Percentiles rank a stretch among this genome's conserved stretches.
Evolutionary conservation across 345 rosid species (phyloP).

Genomic region (Moringa oleifera): DNA sequence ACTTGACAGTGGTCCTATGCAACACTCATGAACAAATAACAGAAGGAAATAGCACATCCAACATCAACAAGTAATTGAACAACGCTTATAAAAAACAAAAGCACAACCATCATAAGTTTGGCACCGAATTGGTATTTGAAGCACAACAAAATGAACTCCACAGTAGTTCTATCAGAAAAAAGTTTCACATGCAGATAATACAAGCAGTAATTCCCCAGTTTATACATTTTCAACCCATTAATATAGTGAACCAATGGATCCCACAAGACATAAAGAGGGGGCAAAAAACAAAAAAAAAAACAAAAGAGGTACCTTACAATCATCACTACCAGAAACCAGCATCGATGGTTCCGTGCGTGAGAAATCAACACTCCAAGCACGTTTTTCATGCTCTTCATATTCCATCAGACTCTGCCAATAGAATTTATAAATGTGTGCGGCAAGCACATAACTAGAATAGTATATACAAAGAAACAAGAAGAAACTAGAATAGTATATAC

Average conservation of each 20-base stretch:
- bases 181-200: not conserved
- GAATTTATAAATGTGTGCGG: not conserved
- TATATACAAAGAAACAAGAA: not conserved
- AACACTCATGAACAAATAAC: too few species aligned
- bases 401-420: slow-evolving; percentile 79
- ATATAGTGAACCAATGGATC: too few species aligned
- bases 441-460: not conserved
- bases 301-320: slow-evolving; percentile 69
- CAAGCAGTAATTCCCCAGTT: not conserved
- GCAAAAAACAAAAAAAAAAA: too few species aligned
- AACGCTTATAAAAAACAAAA: slow-evolving; percentile 4
- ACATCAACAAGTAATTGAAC: too few species aligned
- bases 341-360: slow-evolving; percentile 84
- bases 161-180: not conserved
- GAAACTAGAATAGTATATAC: not conserved
- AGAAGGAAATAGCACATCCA: too few species aligned
- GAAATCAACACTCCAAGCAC: slow-evolving; percentile 99
- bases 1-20: too few species aligned
- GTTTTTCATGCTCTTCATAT: slow-evolving; percentile 98
- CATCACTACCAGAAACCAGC: slow-evolving; percentile 99
- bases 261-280: too few species aligned
- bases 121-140: too few species aligned
- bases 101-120: slow-evolving; percentile 4
- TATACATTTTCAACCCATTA: too few species aligned
- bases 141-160: too few species aligned